These are phyloP conservation scores for Penicillium atrosanguineum DNA, from an alignment of 495 filamentous ascomycete genomes.

Conservation along the genomic window DNA sequence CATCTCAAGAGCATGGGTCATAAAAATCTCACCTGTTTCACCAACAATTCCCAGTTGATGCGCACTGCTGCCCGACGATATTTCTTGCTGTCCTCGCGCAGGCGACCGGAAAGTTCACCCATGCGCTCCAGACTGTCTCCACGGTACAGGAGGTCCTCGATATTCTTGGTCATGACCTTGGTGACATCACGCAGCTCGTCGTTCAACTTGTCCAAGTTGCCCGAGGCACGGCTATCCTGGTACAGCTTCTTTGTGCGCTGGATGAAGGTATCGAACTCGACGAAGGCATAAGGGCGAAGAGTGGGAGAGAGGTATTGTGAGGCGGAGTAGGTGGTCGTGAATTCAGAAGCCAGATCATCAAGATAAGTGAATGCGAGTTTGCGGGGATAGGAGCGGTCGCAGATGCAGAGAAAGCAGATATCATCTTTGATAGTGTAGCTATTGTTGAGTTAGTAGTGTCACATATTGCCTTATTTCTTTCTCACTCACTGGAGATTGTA, in stretches of 20 bases:
- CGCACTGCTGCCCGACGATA: conserved; percentile 89
- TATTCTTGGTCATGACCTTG: conserved; percentile 99
- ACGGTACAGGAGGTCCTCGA: conserved; percentile 94
- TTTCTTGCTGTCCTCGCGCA: conserved; percentile 91
- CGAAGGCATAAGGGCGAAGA: conserved; percentile 90
- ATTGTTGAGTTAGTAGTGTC: conserved; percentile 6
- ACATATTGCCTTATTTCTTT: neutral
- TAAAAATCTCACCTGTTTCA: conserved; percentile 70
- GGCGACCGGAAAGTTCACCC: conserved; percentile 84
- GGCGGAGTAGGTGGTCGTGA: conserved; percentile 77
- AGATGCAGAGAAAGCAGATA: conserved; percentile 88
- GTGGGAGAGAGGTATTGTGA: conserved; percentile 68
- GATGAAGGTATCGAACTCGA: conserved; percentile 98
- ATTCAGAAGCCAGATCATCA: conserved; percentile 84
- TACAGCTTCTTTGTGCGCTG: conserved; percentile 89
- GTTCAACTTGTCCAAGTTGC: conserved; percentile 85
- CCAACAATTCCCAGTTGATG: conserved; percentile 96
- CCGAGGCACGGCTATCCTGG: conserved; percentile 82
- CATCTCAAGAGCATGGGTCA: neutral
- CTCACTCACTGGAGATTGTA: conserved; percentile 80
- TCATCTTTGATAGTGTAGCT: conserved; percentile 84
- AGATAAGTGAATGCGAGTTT: conserved; percentile 99
- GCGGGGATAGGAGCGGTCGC: conserved; percentile 89
- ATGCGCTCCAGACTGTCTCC: conserved; percentile 95
- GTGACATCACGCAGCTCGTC: conserved; percentile 97